Base-by-base conservation (phyloP, 2,329 filamentous ascomycete species). In the Lachnellula cervina region DNA sequence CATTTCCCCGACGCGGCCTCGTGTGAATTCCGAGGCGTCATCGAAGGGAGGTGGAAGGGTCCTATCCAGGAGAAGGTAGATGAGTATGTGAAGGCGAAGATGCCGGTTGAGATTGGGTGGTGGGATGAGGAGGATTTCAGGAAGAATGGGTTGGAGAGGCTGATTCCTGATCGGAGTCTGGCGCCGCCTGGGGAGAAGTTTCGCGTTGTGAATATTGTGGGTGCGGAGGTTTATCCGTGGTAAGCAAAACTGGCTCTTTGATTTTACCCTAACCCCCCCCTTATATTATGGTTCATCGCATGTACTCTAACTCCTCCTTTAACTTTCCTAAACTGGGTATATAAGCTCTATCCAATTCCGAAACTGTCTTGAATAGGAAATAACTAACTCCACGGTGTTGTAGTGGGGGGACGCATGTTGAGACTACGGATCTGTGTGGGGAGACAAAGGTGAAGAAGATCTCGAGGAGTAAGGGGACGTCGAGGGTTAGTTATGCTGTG, bases 361-460 rank as follows among this genome's bases (percentile, higher is more conserved):
- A n/a, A n/a, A n/a, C n/a, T n/a, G n/a, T n/a, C n/a, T n/a, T n/a
- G n/a, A n/a, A n/a, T n/a, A n/a, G n/a, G n/a, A n/a, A n/a, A n/a
- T n/a, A n/a, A n/a, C n/a, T n/a, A n/a, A n/a, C n/a, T n/a, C n/a
- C n/a, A n/a, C n/a, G n/a, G n/a, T n/a, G n/a, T n/a, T n/a, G n/a
- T n/a, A n/a, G n/a, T 69, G 88, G 87, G 7, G 87, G 87, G 0
- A 90, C 87, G 25, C 88, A 90, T 73, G 86, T 90, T 3, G 74
- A n/a, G n/a, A 44, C 19, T n/a, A 44, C 42, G 79, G 32, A 78
- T 72, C 17, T 86, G 84, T 19, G 75, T 64, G 83, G 85, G 0
- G 77, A 79, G 66, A 82, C 83, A 5, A 80, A 73, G 3, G 83
- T 90, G 4, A 85, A 78, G 74, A 88, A 86, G 73, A 86, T 90